Base-by-base conservation (phyloP, 148 eudicot genomes). In the Simmondsia chinensis region DNA sequence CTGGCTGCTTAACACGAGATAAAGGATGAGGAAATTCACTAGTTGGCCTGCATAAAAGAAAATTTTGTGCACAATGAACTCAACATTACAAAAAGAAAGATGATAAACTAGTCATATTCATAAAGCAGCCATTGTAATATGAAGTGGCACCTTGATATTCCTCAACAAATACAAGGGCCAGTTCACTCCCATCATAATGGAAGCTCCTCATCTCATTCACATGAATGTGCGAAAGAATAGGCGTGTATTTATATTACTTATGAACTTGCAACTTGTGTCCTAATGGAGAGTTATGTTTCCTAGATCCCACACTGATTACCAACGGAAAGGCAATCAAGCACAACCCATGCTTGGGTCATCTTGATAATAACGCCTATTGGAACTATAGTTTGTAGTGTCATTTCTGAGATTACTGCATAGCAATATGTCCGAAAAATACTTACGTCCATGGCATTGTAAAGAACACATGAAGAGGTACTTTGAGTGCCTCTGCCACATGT, bases 401-500 rank as follows among this genome's bases (percentile, higher is more conserved):
- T 16, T 32, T 33, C 17, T 13, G 24, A 61, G 36, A 54, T 16
- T 56, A 52, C 99, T 82, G n/a, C n/a, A n/a, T n/a, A n/a, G n/a
- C n/a, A n/a, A n/a, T n/a, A n/a, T n/a, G n/a, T n/a, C n/a, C n/a
- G n/a, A n/a, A n/a, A n/a, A n/a, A n/a, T n/a, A n/a, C n/a, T n/a
- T 58, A 91, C 99, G 94, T 91, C 95, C 95, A 91, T 18, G 99
- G 99, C 77, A 85, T 66, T 27, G 99, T 91, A 79, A 82, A 86
- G 65, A 91, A 82, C 50, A 91, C 82, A 70, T 91, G 86, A 57
- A 86, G 68, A 57, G 99, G 99, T 8, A 91, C 72, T 28, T 73
- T 77, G 31, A 91, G 96, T 76, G 94, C 95, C 79, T 91, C 97
- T 43, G 97, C 97, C 49, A 91, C 83, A 61, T 91, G 94, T 41